These are phyloP conservation scores for Eucalyptus erythrocorys DNA, from an alignment of 345 rosid genomes.

Conservation along the genomic window DNA sequence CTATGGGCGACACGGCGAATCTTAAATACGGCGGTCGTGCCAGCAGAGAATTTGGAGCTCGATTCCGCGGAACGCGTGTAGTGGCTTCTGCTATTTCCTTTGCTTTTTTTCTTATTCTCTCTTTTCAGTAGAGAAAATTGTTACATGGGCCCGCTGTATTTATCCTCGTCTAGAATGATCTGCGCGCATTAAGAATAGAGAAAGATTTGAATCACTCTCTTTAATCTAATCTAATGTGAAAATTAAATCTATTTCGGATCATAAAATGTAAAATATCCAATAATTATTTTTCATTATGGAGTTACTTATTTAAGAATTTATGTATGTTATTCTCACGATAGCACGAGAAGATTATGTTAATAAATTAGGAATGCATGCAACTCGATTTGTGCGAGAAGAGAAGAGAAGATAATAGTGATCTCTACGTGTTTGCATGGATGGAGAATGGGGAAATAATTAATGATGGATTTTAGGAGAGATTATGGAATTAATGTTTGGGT, in stretches of 20 bases:
- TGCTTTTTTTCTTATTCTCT: neutral
- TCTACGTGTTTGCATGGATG: neutral
- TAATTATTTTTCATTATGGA: too few relatives aligned
- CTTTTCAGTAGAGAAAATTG: neutral
- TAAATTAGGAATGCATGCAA: neutral
- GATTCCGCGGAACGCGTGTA: neutral
- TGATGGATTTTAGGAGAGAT: neutral
- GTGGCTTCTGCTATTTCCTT: neutral
- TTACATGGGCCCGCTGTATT: neutral
- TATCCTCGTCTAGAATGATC: neutral
- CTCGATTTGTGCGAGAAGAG: too few relatives aligned
- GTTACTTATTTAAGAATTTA: too few relatives aligned
- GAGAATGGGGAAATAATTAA: neutral
- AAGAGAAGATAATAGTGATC: too few relatives aligned
- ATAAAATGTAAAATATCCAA: too few relatives aligned
- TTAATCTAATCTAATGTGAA: too few relatives aligned
- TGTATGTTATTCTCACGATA: too few relatives aligned
- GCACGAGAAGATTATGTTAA: too few relatives aligned
- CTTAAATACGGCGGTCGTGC: neutral
- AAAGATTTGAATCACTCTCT: too few relatives aligned
- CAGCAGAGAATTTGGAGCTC: neutral
- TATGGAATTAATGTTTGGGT: neutral
- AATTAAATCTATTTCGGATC: too few relatives aligned
- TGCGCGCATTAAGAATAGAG: too few relatives aligned
- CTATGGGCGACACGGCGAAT: neutral